Conservation (phyloP, 2,329 filamentous ascomycete species). For the Aspergillus versicolor region DNA sequence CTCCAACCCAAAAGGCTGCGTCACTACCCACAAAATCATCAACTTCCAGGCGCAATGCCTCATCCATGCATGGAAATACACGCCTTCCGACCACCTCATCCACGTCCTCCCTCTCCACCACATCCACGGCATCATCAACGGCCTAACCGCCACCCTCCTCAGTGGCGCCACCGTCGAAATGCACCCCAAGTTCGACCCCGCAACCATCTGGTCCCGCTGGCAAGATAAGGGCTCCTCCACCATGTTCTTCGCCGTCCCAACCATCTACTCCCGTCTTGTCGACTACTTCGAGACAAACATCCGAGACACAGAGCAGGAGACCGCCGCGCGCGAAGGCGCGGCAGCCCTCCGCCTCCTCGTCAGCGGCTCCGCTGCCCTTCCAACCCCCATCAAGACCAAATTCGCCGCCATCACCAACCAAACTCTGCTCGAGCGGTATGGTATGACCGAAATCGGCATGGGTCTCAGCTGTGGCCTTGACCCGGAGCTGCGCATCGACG, state of each 20-base stretch:
- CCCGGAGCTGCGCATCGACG: slow-evolving; percentile 42
- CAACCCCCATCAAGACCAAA: slow-evolving; percentile 41
- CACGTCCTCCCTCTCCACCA: slow-evolving; percentile 54
- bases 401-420: slow-evolving; percentile 44
- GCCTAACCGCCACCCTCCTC: slow-evolving; percentile 48
- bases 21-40: slow-evolving; percentile 44
- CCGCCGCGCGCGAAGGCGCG: slow-evolving; percentile 32
- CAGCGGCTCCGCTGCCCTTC: slow-evolving; percentile 45
- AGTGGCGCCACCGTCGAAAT: slow-evolving; percentile 51
- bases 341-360: slow-evolving; percentile 38
- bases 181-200: slow-evolving; percentile 45
- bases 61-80: slow-evolving; percentile 33
- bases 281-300: slow-evolving; percentile 45
- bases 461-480: slow-evolving; percentile 47
- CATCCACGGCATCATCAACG: slow-evolving; percentile 52
- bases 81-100: slow-evolving; percentile 44
- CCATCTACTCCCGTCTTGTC: slow-evolving; percentile 51
- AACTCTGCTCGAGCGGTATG: slow-evolving; percentile 49
- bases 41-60: slow-evolving; percentile 33
- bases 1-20: slow-evolving; percentile 43
- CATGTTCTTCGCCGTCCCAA: slow-evolving; percentile 54
- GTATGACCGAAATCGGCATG: slow-evolving; percentile 54
- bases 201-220: slow-evolving; percentile 50
- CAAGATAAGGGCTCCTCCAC: slow-evolving; percentile 39
- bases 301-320: slow-evolving; percentile 34